Conservation (phyloP, 2,329 filamentous ascomycete genomes). For the Xylariomycetidae sp. region DNA sequence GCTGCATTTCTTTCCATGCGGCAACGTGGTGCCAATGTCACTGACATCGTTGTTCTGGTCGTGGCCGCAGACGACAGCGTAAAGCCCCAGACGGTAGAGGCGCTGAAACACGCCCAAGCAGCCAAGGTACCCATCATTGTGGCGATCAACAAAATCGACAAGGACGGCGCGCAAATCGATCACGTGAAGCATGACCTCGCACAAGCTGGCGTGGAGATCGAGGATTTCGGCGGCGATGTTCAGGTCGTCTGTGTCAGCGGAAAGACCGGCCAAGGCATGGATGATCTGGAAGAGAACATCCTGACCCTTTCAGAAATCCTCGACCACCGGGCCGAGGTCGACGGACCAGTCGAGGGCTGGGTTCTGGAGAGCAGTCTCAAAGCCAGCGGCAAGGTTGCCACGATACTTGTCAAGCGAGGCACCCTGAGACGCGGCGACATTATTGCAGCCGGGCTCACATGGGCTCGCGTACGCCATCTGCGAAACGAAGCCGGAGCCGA, state of each 20-base stretch:
- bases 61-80: conserved; percentile 96
- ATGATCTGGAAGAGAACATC: conserved; percentile 85
- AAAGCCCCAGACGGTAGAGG: conserved; percentile 94
- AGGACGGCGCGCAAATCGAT: conserved; percentile 72
- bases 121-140: conserved; percentile 94
- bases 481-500: conserved; percentile 76
- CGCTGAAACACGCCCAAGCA: conserved; percentile 83
- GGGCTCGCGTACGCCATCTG: conserved; percentile 77
- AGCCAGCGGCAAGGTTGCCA: conserved; percentile 75
- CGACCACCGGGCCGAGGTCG: conserved; percentile 74
- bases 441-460: conserved; percentile 82
- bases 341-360: conserved; percentile 84
- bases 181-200: conserved; percentile 84
- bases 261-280: conserved; percentile 89
- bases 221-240: conserved; percentile 91
- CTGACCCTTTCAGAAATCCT: conserved; percentile 81
- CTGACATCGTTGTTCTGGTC: conserved; percentile 92
- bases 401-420: conserved; percentile 80
- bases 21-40: conserved; percentile 89
- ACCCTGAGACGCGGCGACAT: conserved; percentile 76
- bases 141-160: conserved; percentile 96
- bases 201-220: conserved; percentile 78
- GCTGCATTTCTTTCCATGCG: conserved; percentile 95
- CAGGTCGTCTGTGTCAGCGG: conserved; percentile 89
- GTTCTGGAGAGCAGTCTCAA: conserved; percentile 89